Evolutionary conservation across 148 eudicot genomes (phyloP).

Genomic region (Heliosperma pusillum): DNA sequence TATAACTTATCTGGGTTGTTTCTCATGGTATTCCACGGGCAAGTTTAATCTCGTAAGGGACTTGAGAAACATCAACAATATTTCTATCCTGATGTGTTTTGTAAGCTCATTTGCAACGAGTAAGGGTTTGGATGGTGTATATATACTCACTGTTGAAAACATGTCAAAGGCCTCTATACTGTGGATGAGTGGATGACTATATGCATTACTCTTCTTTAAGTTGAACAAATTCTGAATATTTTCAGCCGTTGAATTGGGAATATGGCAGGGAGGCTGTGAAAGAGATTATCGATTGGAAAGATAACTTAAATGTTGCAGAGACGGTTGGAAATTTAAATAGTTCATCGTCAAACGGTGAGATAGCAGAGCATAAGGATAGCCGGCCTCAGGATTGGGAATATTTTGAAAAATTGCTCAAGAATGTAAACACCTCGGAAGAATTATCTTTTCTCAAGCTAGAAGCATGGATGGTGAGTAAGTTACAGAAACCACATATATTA

Average conservation of each 20-base stretch:
- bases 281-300: neutral
- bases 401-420: neutral
- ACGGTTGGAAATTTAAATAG: neutral
- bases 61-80: too few relatives aligned
- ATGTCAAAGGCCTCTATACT: too few relatives aligned
- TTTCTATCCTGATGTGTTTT: too few relatives aligned
- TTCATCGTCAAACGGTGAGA: neutral
- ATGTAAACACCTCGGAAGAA: neutral
- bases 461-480: slow-evolving; percentile 15
- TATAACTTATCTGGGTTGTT: neutral
- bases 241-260: neutral
- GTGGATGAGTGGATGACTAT: too few relatives aligned
- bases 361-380: neutral
- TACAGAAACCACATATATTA: too few relatives aligned
- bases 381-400: neutral
- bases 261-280: neutral
- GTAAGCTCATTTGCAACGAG: too few relatives aligned
- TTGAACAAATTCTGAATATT: neutral
- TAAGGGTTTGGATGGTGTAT: too few relatives aligned
- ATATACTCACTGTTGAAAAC: too few relatives aligned
- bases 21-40: neutral
- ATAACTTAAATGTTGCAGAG: neutral
- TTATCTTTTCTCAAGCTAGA: neutral
- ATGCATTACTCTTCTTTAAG: too few relatives aligned
- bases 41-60: too few relatives aligned